phyloP scores from a whole-genome alignment of 1,284 basidiomycete species.

The Trichosporon sp. region DNA sequence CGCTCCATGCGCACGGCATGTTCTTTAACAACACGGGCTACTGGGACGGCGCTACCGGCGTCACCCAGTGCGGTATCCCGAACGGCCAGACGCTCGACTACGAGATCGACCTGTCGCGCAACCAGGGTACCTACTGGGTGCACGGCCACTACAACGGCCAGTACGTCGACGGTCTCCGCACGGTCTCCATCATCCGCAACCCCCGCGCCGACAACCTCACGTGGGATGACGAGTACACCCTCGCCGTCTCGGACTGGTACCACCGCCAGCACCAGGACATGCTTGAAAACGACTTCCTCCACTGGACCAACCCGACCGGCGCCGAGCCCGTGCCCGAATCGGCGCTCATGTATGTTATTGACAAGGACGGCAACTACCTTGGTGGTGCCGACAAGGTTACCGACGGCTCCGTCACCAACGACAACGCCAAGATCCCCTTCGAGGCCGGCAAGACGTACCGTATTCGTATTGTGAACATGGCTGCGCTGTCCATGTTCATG shows the following conservation, averaged over 20 bases:
- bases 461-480: slow-evolving; percentile 72
- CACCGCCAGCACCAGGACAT: slow-evolving; percentile 63
- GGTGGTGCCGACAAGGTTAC: slow-evolving; percentile 43
- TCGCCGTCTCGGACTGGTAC: slow-evolving; percentile 76
- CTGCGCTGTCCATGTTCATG: slow-evolving; percentile 60
- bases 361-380: slow-evolving; percentile 66
- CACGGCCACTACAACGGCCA: slow-evolving; percentile 67
- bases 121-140: slow-evolving; percentile 78
- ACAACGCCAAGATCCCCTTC: slow-evolving; percentile 76
- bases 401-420: slow-evolving; percentile 60
- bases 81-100: slow-evolving; percentile 70
- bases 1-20: slow-evolving; percentile 81
- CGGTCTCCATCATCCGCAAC: slow-evolving; percentile 63
- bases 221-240: slow-evolving; percentile 89
- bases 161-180: slow-evolving; percentile 61
- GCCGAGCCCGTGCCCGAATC: slow-evolving; percentile 85
- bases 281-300: slow-evolving; percentile 69
- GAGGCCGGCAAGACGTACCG: slow-evolving; percentile 67
- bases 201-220: slow-evolving; percentile 54
- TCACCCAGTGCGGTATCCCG: slow-evolving; percentile 87
- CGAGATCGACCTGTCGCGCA: slow-evolving; percentile 60
- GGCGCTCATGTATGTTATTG: slow-evolving; percentile 73
- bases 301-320: slow-evolving; percentile 67
- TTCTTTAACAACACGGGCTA: slow-evolving; percentile 80
- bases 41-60: slow-evolving; percentile 78